phyloP scores from a whole-genome alignment of 202 grass and related monocot species.

The Elaeis oleifera region DNA sequence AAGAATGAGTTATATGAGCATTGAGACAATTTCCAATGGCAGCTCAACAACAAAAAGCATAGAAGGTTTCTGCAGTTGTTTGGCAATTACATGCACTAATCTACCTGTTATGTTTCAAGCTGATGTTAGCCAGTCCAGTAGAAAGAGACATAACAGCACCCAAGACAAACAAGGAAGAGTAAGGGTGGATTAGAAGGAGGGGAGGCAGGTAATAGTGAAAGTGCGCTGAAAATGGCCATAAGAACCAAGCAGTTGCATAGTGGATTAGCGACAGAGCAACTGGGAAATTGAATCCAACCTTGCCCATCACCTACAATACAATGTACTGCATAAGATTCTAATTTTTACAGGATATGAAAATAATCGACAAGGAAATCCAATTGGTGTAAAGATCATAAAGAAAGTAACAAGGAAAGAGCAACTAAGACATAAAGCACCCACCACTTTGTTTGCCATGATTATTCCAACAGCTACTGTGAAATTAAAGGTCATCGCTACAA shows the following conservation, averaged over 20 bases:
- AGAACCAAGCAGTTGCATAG: constrained; percentile 71
- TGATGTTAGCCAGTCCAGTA: constrained; percentile 92
- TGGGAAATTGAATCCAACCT: constrained; percentile 89
- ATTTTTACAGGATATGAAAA: no score
- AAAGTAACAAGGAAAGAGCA: constrained; percentile 16
- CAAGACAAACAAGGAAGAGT: constrained; percentile 80
- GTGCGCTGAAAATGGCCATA: constrained; percentile 72
- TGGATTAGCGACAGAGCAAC: constrained; percentile 83
- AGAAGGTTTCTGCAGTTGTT: constrained; percentile 9
- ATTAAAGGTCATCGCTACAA: constrained; percentile 81
- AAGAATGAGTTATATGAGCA: not conserved
- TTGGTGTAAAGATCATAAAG: not conserved
- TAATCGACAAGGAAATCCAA: no score
- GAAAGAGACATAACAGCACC: constrained; percentile 97
- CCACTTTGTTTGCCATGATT: constrained; percentile 99
- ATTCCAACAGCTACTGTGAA: constrained; percentile 86
- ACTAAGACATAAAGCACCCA: constrained; percentile 23
- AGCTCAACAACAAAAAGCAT: not conserved
- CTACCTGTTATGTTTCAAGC: constrained; percentile 98
- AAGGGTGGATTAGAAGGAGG: constrained; percentile 78
- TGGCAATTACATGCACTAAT: constrained; percentile 11
- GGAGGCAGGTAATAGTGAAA: constrained; percentile 69
- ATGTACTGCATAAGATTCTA: not conserved
- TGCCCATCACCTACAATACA: constrained; percentile 65
- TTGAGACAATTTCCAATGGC: no score